These are phyloP conservation scores for Rhizopus stolonifer DNA, from an alignment of 371 early-diverging fungal species.

Conservation along the genomic window DNA sequence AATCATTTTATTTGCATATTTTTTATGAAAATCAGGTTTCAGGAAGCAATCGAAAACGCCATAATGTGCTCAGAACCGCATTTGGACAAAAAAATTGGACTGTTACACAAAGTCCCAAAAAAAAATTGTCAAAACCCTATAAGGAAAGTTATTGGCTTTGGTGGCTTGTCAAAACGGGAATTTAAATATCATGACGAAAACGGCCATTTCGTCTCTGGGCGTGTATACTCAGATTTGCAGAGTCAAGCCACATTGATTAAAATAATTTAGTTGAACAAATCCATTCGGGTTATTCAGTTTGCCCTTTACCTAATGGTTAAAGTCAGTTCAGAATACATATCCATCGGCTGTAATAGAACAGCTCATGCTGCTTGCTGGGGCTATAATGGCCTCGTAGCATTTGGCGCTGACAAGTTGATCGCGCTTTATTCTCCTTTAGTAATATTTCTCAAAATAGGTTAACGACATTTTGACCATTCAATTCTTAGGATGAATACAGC, in stretches of 20 bases:
- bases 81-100: too few species aligned
- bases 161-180: too few species aligned
- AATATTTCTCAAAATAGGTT: not conserved
- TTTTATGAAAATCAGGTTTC: too few species aligned
- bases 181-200: too few species aligned
- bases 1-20: too few species aligned
- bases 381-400: slow-evolving; percentile 66
- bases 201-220: too few species aligned
- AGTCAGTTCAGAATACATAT: slow-evolving; percentile 59
- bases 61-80: too few species aligned
- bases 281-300: not conserved
- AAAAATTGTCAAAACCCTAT: too few species aligned
- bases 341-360: slow-evolving; percentile 73
- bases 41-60: too few species aligned
- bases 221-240: not conserved
- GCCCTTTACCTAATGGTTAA: slow-evolving; percentile 21
- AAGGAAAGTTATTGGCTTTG: too few species aligned
- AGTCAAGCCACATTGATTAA: slow-evolving; percentile 1
- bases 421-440: slow-evolving; percentile 75
- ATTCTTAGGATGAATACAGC: slow-evolving; percentile 44
- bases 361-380: slow-evolving; percentile 65
- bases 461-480: not conserved
- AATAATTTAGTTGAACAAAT: not conserved
- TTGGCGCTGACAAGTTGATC: slow-evolving; percentile 70
- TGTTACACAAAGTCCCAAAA: too few species aligned